These are phyloP conservation scores for Scheffersomyces ergatensis DNA, from an alignment of 805 yeast species.

Conservation along the genomic window DNA sequence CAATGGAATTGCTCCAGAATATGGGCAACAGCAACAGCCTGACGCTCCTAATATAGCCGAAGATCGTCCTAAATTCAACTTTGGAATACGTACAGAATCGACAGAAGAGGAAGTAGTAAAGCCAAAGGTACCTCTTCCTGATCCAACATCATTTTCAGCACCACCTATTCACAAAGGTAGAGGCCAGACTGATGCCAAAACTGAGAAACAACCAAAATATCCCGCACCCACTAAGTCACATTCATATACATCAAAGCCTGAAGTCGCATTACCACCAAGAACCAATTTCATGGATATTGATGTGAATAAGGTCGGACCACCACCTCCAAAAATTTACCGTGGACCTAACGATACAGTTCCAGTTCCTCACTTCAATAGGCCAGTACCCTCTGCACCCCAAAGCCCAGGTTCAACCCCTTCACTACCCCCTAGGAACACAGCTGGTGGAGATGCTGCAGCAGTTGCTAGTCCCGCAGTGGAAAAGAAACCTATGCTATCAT, in stretches of 20 bases:
- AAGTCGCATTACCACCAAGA: constrained; percentile 8
- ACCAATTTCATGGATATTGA: constrained; percentile 28
- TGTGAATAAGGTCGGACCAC: constrained; percentile 39
- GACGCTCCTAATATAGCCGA: constrained; percentile 3
- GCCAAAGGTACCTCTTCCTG: constrained; percentile 27
- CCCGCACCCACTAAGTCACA: constrained; percentile 1
- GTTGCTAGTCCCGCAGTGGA: constrained; percentile 2
- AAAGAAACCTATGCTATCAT: not conserved
- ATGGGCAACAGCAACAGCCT: constrained; percentile 1
- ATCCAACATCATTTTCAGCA: constrained; percentile 37
- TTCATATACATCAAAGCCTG: not conserved
- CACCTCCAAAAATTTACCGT: constrained; percentile 35
- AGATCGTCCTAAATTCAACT: constrained; percentile 2
- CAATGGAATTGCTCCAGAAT: not conserved
- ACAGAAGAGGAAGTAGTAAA: constrained; percentile 1
- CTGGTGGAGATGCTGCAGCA: not conserved
- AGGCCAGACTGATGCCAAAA: constrained; percentile 8
- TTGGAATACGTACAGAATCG: not conserved
- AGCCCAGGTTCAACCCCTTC: constrained; percentile 4
- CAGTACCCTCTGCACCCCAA: constrained; percentile 2
- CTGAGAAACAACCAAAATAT: too few relatives aligned
- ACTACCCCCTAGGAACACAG: constrained; percentile 2
- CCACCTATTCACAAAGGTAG: constrained; percentile 38
- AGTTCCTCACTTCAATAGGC: not conserved
- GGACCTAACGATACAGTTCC: constrained; percentile 7